phyloP scores from a whole-genome alignment of 805 yeast species.

The Saccharomyces kudriavzevii region DNA sequence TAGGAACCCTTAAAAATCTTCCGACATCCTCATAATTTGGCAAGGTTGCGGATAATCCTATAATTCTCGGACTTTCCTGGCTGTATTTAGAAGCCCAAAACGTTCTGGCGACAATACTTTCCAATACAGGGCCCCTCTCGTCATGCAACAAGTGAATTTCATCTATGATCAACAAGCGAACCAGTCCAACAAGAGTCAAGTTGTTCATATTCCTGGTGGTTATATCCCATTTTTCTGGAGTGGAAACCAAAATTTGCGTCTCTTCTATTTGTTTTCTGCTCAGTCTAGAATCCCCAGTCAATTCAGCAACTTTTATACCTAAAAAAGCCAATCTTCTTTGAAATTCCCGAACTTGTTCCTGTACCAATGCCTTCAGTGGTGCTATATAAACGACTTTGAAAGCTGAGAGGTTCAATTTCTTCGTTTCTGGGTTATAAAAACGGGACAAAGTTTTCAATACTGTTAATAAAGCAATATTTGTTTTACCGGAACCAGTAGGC shows the following conservation, averaged over 20 bases:
- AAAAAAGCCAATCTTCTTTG: conserved; percentile 54
- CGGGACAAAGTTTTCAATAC: conserved; percentile 55
- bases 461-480: conserved; percentile 89
- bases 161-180: conserved; percentile 71
- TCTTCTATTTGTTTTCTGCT: conserved; percentile 66
- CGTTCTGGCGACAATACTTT: conserved; percentile 75
- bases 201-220: conserved; percentile 77
- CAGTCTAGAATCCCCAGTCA: conserved; percentile 83
- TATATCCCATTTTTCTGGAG: conserved; percentile 98
- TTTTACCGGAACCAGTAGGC: conserved; percentile 98
- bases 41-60: conserved; percentile 87
- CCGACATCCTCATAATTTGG: conserved; percentile 89
- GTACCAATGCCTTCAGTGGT: conserved; percentile 89
- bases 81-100: conserved; percentile 34
- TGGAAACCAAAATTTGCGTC: conserved; percentile 80
- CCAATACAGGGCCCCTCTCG: conserved; percentile 90
- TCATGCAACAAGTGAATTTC: conserved; percentile 91
- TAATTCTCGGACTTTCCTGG: conserved; percentile 51
- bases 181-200: conserved; percentile 53
- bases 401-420: conserved; percentile 42
- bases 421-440: conserved; percentile 38
- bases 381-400: conserved; percentile 85
- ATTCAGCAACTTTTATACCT: conserved; percentile 70
- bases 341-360: conserved; percentile 87
- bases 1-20: conserved; percentile 60